A percentile compares a stretch with the other conserved stretches of the same genome.
These are phyloP conservation scores for Salix viminalis DNA, from an alignment of 345 rosid species.

Conservation along the genomic window DNA sequence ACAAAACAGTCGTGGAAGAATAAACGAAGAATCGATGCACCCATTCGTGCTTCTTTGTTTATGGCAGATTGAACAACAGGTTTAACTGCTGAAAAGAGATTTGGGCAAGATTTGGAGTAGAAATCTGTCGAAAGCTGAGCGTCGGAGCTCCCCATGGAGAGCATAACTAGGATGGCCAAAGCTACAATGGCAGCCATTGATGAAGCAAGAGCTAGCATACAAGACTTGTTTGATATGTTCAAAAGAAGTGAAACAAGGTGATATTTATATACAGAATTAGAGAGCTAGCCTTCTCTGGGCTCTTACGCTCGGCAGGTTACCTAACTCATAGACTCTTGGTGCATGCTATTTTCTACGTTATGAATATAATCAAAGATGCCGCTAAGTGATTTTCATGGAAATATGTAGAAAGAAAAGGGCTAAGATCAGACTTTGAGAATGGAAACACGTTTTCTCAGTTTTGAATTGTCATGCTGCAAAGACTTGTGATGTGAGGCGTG, in stretches of 20 bases:
- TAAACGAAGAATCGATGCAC: conserved; percentile 80
- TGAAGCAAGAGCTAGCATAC: background rate
- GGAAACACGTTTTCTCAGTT: background rate
- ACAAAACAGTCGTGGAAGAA: conserved; percentile 94
- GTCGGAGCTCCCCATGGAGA: conserved; percentile 26
- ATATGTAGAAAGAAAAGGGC: background rate
- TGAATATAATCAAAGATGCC: no score
- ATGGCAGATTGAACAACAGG: conserved; percentile 52
- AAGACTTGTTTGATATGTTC: background rate
- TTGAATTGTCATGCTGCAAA: background rate
- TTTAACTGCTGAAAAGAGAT: conserved; percentile 45
- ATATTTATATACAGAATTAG: conserved; percentile 42
- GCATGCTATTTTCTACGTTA: conserved; percentile 15
- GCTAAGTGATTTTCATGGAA: background rate
- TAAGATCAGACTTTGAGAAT: background rate
- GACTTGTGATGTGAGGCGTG: background rate
- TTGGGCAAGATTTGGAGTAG: conserved; percentile 66
- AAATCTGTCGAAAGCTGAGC: conserved; percentile 70
- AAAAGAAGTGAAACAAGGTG: conserved; percentile 3
- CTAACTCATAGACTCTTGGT: conserved; percentile 48
- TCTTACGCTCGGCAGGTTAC: conserved; percentile 37
- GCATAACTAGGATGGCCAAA: conserved; percentile 28
- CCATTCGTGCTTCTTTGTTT: conserved; percentile 50
- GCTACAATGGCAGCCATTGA: conserved; percentile 28
- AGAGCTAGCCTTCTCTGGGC: conserved; percentile 13